Evolutionary conservation across 306 rosid species (phyloP), one percentile per base, ranked within the genome.

Genomic region (Dryas octopetala): DNA sequence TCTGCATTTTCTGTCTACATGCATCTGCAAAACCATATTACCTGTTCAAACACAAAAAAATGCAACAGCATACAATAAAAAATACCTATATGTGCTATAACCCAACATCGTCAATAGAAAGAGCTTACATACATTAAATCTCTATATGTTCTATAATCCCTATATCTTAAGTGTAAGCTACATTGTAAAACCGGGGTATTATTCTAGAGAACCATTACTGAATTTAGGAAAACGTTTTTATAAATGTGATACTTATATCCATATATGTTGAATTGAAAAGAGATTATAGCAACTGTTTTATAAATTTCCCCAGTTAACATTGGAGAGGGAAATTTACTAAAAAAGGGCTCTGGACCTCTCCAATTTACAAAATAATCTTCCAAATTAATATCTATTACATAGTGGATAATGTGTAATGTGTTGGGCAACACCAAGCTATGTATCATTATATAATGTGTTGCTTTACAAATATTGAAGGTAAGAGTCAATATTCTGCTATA

Each of bases 11-110:
- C 83, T 79, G 84, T 70, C 63, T 64, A 79, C 69, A 76, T 64
- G 78, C 82, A 86, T 86, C 98, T 93, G 93, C 83, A 78, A 88
- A 86, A 78, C 81, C 86, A 83, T 13, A 78, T 67, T 67, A 68
- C 15, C 67, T 66, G 52, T 80, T 81, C 80, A 85, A 83, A 32
- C 38, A 32, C 3, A 32, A 71, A 16, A 77, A 81, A 68, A 71
- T 72, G 80, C 67, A 76, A 52, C 2, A 32, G 10, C 49, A 48
- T 49, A 59, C 59, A 79, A 66, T 17, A 49, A 59, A 76, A 65
- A 32, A 49, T 54, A 32, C 74, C 4, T 32, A 32, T 32, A 32
- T 32, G 38, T 32, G 38, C 38, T 32, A 41, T 49, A 52, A 50
- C 61, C 54, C 51, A 19, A 32, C 15, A 38, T 62, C 9, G 40